A percentile compares a stretch with the other conserved stretches of the same genome.
Evolutionary conservation across 2,329 filamentous ascomycete species (phyloP).

Genomic region (Phaeoacremonium minimum): DNA sequence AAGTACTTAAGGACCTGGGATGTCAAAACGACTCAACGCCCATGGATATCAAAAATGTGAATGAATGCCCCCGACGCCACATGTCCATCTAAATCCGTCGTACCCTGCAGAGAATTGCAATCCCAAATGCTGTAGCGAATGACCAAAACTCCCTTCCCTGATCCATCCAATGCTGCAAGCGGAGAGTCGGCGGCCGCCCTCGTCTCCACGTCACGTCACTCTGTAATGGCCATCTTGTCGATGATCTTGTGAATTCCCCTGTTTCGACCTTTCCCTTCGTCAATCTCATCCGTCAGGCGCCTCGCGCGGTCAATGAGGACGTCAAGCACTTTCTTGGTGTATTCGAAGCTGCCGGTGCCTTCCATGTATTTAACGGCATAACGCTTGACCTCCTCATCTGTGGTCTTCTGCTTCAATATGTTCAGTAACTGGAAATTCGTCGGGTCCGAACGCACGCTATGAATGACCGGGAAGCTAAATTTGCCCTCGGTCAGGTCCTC

Average conservation of each 20-base stretch:
- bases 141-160: no score
- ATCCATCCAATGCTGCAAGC: no score
- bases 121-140: no score
- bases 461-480: slow-evolving; percentile 94
- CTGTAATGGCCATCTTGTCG: slow-evolving; percentile 53
- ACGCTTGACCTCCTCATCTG: slow-evolving; percentile 80
- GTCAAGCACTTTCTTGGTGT: slow-evolving; percentile 65
- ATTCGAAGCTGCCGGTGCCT: slow-evolving; percentile 81
- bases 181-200: no score
- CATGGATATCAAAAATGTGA: no score
- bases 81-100: no score
- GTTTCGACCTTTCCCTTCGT: slow-evolving; percentile 53
- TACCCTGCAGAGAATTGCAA: no score
- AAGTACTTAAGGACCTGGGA: no score
- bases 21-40: no score
- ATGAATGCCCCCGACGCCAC: no score
- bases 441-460: slow-evolving; percentile 77
- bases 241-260: slow-evolving; percentile 61
- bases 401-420: slow-evolving; percentile 86
- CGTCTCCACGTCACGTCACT: no score
- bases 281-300: slow-evolving; percentile 59
- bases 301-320: slow-evolving; percentile 62
- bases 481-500: slow-evolving; percentile 97
- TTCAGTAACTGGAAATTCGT: slow-evolving; percentile 78
- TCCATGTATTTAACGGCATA: slow-evolving; percentile 94